Percentiles rank a stretch among this genome's conserved stretches.
These are phyloP conservation scores for Beauveria pseudobassiana DNA, from an alignment of 2,329 filamentous ascomycete genomes.

Conservation along the genomic window DNA sequence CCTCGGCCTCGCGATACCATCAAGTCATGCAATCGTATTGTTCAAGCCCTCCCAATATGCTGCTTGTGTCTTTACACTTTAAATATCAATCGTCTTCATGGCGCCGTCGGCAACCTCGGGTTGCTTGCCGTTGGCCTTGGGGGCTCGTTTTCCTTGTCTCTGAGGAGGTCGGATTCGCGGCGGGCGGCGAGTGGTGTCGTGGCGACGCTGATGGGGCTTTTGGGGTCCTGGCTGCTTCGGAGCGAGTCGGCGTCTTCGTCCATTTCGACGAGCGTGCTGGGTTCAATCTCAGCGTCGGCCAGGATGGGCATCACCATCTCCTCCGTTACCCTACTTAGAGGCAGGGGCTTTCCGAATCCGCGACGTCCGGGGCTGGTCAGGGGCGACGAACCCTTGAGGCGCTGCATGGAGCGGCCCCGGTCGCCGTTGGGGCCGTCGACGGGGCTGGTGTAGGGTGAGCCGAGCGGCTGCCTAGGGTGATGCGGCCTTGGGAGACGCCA, in stretches of 20 bases:
- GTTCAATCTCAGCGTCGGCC: slow-evolving; percentile 30
- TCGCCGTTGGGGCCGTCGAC: slow-evolving; percentile 58
- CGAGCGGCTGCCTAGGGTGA: slow-evolving; percentile 42
- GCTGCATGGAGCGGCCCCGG: slow-evolving; percentile 65
- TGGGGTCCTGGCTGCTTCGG: slow-evolving; percentile 36
- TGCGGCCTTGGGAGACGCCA: slow-evolving; percentile 33
- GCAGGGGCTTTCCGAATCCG: slow-evolving; percentile 60
- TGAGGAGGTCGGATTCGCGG: slow-evolving; percentile 28
- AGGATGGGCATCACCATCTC: slow-evolving; percentile 43
- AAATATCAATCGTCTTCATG: slow-evolving; percentile 59
- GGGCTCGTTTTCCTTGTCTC: slow-evolving; percentile 29
- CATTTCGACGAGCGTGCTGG: slow-evolving; percentile 47
- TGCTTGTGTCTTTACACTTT: slow-evolving; percentile 17
- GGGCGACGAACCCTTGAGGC: slow-evolving; percentile 57
- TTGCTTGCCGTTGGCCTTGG: slow-evolving; percentile 39
- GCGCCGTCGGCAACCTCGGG: slow-evolving; percentile 37
- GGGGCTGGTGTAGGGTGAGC: slow-evolving; percentile 60
- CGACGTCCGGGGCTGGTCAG: slow-evolving; percentile 58
- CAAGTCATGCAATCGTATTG: slow-evolving; percentile 12
- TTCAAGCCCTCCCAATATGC: slow-evolving; percentile 6
- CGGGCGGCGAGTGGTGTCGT: slow-evolving; percentile 21
- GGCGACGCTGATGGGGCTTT: slow-evolving; percentile 21
- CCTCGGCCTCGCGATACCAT: neutral
- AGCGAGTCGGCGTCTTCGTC: slow-evolving; percentile 52
- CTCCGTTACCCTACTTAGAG: slow-evolving; percentile 67